Percentiles rank a stretch among this genome's conserved stretches.
These are phyloP conservation scores for Arabis alpina DNA, from an alignment of 345 rosid species.

Conservation along the genomic window DNA sequence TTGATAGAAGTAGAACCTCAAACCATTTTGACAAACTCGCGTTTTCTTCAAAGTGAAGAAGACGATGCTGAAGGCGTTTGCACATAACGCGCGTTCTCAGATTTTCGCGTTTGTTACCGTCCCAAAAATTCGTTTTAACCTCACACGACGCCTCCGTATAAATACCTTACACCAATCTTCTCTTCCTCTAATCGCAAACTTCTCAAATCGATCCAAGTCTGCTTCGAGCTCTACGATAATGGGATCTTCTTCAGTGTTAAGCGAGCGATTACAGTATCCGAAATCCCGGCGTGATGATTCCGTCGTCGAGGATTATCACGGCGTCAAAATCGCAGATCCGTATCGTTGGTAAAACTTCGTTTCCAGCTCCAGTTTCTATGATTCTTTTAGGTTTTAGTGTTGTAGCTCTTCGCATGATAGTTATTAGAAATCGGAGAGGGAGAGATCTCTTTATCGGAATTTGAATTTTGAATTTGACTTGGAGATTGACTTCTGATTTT, in stretches of 20 bases:
- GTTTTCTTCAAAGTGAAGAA: constrained; percentile 8
- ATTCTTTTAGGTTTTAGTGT: background rate
- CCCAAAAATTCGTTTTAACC: constrained; percentile 29
- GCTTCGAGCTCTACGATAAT: constrained; percentile 38
- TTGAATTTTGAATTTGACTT: constrained; percentile 28
- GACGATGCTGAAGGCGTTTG: constrained; percentile 31
- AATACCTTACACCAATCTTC: constrained; percentile 9
- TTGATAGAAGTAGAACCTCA: no score
- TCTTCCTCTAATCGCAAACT: constrained; percentile 1
- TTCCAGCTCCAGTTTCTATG: background rate
- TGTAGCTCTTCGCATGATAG: background rate
- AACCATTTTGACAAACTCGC: no score
- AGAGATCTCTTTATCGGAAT: background rate
- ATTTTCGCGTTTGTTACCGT: constrained; percentile 33
- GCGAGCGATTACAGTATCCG: constrained; percentile 59
- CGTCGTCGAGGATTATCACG: constrained; percentile 82
- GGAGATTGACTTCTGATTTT: constrained; percentile 17
- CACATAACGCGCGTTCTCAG: constrained; percentile 32
- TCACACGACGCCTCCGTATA: constrained; percentile 38
- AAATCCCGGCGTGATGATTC: constrained; percentile 68
- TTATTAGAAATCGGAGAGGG: background rate
- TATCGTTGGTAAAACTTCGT: constrained; percentile 69
- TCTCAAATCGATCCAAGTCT: constrained; percentile 13
- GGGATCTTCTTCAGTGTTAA: constrained; percentile 60
- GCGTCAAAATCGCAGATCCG: constrained; percentile 75